Percentiles rank a stretch among this genome's conserved stretches.
Conservation (phyloP, 2,329 filamentous ascomycete genomes). For the Celoporthe dispersa region DNA sequence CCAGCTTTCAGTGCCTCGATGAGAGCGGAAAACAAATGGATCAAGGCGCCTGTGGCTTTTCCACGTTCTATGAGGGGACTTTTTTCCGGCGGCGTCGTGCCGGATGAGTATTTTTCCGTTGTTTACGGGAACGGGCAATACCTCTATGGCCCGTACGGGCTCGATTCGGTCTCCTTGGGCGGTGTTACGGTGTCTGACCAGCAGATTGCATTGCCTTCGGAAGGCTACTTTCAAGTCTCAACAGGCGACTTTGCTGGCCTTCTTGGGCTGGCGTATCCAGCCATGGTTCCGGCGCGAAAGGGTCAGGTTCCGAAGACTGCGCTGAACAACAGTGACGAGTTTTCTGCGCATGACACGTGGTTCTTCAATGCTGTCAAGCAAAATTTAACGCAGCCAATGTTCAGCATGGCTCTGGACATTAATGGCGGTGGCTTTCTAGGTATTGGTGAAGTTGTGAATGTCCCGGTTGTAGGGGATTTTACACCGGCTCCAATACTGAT, state of each 20-base stretch:
- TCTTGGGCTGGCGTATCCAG: constrained; percentile 24
- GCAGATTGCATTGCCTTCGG: constrained; percentile 22
- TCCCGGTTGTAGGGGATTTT: constrained; percentile 15
- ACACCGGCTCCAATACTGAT: constrained; percentile 21
- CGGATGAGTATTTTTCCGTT: constrained; percentile 24
- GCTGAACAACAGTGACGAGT: constrained; percentile 3
- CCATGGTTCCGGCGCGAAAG: constrained; percentile 22
- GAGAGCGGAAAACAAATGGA: background rate
- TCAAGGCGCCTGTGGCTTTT: constrained; percentile 9
- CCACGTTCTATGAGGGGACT: background rate
- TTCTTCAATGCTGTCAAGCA: constrained; percentile 23
- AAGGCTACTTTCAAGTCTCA: constrained; percentile 9
- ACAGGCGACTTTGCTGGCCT: constrained; percentile 25
- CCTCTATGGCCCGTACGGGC: constrained; percentile 20
- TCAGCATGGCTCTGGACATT: constrained; percentile 26
- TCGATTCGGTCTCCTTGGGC: constrained; percentile 19
- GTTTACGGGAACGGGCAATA: constrained; percentile 23
- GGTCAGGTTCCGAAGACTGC: background rate
- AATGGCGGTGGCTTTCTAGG: constrained; percentile 21
- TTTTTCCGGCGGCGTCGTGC: constrained; percentile 13
- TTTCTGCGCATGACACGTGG: constrained; percentile 22
- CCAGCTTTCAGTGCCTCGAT: constrained; percentile 22
- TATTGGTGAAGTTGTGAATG: constrained; percentile 23
- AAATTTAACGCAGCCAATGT: constrained; percentile 18
- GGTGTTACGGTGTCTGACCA: constrained; percentile 16